These are phyloP conservation scores for Saturnispora ahearnii DNA, from an alignment of 805 yeast species.

Conservation along the genomic window DNA sequence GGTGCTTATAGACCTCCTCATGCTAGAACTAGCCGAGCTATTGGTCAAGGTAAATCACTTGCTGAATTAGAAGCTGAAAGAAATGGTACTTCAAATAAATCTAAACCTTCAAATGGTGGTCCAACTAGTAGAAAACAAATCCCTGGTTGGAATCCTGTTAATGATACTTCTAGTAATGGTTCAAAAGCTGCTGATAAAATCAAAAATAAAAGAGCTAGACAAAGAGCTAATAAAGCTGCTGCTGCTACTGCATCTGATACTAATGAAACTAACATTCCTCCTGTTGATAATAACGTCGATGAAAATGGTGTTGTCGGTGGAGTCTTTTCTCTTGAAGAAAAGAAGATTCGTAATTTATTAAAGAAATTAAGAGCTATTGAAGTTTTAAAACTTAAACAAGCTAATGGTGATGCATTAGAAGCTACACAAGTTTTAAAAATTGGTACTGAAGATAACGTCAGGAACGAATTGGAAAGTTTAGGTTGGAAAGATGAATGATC, in stretches of 20 bases:
- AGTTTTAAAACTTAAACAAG: slow-evolving; percentile 75
- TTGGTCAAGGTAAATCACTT: slow-evolving; percentile 38
- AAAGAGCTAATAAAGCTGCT: slow-evolving; percentile 53
- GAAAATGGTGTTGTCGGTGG: slow-evolving; percentile 48
- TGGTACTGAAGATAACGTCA: slow-evolving; percentile 72
- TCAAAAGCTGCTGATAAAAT: slow-evolving; percentile 63
- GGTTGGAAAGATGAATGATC: slow-evolving; percentile 41
- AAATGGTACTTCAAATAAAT: slow-evolving; percentile 7
- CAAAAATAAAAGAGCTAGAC: slow-evolving; percentile 48
- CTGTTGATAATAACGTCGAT: slow-evolving; percentile 10
- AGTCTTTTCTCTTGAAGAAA: slow-evolving; percentile 71
- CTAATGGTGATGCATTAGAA: slow-evolving; percentile 75
- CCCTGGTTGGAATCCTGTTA: slow-evolving; percentile 21
- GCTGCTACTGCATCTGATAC: slow-evolving; percentile 11
- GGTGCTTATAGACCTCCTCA: slow-evolving; percentile 93
- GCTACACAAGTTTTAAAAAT: slow-evolving; percentile 90
- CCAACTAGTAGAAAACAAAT: slow-evolving; percentile 4
- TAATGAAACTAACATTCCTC: slow-evolving; percentile 40
- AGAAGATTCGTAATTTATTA: slow-evolving; percentile 80
- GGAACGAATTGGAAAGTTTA: slow-evolving; percentile 60
- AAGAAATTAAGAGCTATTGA: slow-evolving; percentile 96
- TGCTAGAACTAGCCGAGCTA: slow-evolving; percentile 49
- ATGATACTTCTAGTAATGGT: slow-evolving; percentile 21
- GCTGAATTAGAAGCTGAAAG: slow-evolving; percentile 46
- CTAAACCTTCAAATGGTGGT: slow-evolving; percentile 3